Base-by-base conservation (phyloP, 2,329 filamentous ascomycete species). In the Chaetomium sp. region DNA sequence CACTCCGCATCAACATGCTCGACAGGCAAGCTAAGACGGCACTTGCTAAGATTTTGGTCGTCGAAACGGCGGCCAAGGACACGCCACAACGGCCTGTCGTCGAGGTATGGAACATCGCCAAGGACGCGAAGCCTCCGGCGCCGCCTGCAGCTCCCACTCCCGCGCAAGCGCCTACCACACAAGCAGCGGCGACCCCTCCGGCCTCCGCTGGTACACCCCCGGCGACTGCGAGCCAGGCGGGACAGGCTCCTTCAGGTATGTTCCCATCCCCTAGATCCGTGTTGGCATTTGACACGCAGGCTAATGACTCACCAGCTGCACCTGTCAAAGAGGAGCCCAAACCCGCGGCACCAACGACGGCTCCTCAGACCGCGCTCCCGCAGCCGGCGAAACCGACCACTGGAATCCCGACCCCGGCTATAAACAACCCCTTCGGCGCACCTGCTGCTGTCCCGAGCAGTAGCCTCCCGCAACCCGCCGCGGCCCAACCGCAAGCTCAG, bases 61-160 rank as follows among this genome's bases (percentile, higher is more conserved):
- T 98, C 3, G 85, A 93, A 72, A 90, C 87, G 55, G 93, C 94
- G 13, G 92, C 90, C 0, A 84, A 83, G n/a, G 90, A 96, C 56
- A 97, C 93, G 0, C 94, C 94, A 0, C 83, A 94, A 71, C 88
- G 87, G 74, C 87, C 93, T 0, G 92, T 98, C 4, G 85, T 81
- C 10, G 93, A 97, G 76, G 93, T 97, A 0, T 97, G 92, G 91
- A 87, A 90, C 68, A 80, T 91, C 61, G 93, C 90, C 0, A 93
- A 94, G 77, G 81, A 78, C 60, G 84, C 87, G 12, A 90, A 86
- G 74, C 63, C 69, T 45, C 60, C 63, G 1, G 56, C 67, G 1
- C 67, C 70, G 21, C 42, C 42, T 47, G 42, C 65, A 13, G 50
- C 64, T n/a, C 55, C 65, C 8, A 47, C 64, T 35, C 57, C 66